Base-by-base conservation (phyloP, 1,284 basidiomycete genomes). In the Golubevia sp. region DNA sequence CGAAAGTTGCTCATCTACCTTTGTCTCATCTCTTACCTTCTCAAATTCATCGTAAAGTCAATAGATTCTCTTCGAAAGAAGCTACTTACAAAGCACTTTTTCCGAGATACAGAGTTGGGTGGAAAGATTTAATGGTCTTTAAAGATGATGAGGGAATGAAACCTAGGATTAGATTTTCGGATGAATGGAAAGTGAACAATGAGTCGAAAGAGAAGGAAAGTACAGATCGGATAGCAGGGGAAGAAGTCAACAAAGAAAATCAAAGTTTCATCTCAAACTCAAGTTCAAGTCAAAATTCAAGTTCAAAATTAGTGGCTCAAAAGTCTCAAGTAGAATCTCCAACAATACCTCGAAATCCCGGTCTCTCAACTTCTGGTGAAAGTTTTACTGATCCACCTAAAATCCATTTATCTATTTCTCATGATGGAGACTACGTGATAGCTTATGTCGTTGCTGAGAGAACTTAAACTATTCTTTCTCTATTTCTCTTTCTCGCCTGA, bases 1-100 rank as follows among this genome's bases (percentile, higher is more conserved):
- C n/a, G n/a, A n/a, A n/a, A n/a, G n/a, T n/a, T n/a, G n/a, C n/a
- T n/a, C n/a, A n/a, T n/a, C n/a, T n/a, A n/a, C n/a, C n/a, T n/a
- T n/a, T n/a, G n/a, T n/a, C n/a, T n/a, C n/a, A n/a, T n/a, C n/a
- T n/a, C n/a, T n/a, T n/a, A n/a, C n/a, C n/a, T n/a, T n/a, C n/a
- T n/a, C n/a, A n/a, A n/a, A n/a, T n/a, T n/a, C n/a, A n/a, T n/a
- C n/a, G n/a, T n/a, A n/a, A n/a, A n/a, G n/a, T n/a, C n/a, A n/a
- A n/a, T n/a, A n/a, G n/a, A n/a, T n/a, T n/a, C n/a, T n/a, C n/a
- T n/a, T n/a, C n/a, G n/a, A 97, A 97, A 78, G 94, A 96, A 85
- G 92, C 94, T 0, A 89, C 91, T 0, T 95, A 94, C 86, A 96
- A 97, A 82, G 92, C 94, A 0, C 77, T 94, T 61, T 92, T 89